Evolutionary conservation across 2,329 filamentous ascomycete species (phyloP).

Genomic region (Pezicula neosporulosa): DNA sequence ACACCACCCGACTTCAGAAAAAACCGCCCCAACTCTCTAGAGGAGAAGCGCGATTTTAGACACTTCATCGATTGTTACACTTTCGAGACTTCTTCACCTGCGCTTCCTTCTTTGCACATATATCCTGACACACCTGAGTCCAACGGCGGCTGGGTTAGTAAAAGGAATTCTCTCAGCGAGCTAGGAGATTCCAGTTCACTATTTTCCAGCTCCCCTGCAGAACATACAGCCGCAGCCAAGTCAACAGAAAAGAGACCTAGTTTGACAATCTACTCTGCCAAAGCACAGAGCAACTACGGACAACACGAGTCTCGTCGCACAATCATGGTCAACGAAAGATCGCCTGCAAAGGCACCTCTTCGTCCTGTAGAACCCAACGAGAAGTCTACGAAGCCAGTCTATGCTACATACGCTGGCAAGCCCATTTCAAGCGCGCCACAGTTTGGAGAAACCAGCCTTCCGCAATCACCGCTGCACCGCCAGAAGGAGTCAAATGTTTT

Average conservation of each 20-base stretch:
- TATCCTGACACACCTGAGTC: constrained; percentile 3
- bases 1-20: constrained; percentile 10
- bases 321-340: constrained; percentile 29
- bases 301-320: constrained; percentile 4
- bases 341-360: constrained; percentile 25
- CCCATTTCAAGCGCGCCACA: constrained; percentile 16
- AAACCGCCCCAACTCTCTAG: constrained; percentile 4
- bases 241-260: background rate
- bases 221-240: background rate
- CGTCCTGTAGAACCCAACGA: constrained; percentile 19
- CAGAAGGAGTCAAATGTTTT: constrained; percentile 23
- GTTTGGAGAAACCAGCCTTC: constrained; percentile 27
- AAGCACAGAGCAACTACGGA: background rate
- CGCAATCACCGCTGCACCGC: constrained; percentile 27
- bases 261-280: background rate
- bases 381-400: constrained; percentile 7
- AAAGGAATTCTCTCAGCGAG: constrained; percentile 18
- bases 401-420: constrained; percentile 8
- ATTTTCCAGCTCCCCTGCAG: constrained; percentile 13
- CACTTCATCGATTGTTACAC: background rate
- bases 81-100: constrained; percentile 1
- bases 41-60: constrained; percentile 4
- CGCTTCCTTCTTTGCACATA: constrained; percentile 3
- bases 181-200: constrained; percentile 29
- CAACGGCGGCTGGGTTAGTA: constrained; percentile 1